phyloP scores from a whole-genome alignment of 2,329 filamentous ascomycete genomes.

The Arachnomyces sp. region DNA sequence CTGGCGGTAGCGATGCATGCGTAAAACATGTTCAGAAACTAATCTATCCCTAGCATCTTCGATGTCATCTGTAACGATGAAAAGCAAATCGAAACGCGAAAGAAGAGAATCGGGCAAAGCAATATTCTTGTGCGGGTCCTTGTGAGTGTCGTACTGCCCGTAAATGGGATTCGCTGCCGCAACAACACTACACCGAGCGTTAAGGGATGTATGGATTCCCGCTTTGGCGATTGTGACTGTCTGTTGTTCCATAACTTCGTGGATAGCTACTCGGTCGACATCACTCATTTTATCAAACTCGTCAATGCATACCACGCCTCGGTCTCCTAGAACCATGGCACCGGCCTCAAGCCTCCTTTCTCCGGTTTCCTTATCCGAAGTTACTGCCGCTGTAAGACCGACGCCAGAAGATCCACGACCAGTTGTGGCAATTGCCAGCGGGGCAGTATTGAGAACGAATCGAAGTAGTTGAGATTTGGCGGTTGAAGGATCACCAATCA shows the following conservation, averaged over 20 bases:
- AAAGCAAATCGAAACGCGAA: constrained; percentile 96
- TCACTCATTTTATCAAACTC: constrained; percentile 99
- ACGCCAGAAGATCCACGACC: constrained; percentile 95
- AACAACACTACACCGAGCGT: constrained; percentile 92
- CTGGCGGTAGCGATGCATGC: constrained; percentile 93
- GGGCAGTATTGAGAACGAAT: constrained; percentile 94
- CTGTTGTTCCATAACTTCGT: constrained; percentile 99
- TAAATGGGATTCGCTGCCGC: constrained; percentile 97
- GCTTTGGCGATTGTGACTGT: constrained; percentile 98
- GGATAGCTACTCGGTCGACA: constrained; percentile 92
- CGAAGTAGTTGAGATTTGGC: constrained; percentile 97
- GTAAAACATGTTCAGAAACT: constrained; percentile 90
- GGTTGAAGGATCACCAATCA: constrained; percentile 97
- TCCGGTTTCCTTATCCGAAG: constrained; percentile 93
- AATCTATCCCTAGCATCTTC: constrained; percentile 86
- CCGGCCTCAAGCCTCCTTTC: constrained; percentile 91
- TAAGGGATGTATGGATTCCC: constrained; percentile 93
- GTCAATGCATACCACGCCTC: constrained; percentile 96
- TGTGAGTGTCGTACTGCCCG: constrained; percentile 96
- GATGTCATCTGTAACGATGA: constrained; percentile 96
- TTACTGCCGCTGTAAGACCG: constrained; percentile 93
- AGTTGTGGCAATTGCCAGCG: constrained; percentile 91
- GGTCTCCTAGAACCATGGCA: constrained; percentile 96
- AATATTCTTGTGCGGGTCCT: constrained; percentile 98
- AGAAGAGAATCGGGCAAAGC: constrained; percentile 91